Conservation (phyloP, 805 yeast genomes). For the Cyberlindnera euphorbiae region DNA sequence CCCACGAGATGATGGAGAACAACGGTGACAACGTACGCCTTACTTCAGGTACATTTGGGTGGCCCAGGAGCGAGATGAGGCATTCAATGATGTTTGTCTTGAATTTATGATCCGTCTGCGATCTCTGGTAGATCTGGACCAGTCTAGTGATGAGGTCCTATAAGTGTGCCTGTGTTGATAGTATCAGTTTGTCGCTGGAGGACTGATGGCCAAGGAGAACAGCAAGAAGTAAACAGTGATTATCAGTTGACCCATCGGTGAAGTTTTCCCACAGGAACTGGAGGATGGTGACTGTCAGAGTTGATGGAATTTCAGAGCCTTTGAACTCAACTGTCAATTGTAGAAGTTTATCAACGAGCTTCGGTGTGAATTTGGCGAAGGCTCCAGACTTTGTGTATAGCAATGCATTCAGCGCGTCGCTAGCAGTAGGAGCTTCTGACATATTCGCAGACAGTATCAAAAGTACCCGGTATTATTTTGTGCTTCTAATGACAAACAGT, state of each 20-base stretch:
- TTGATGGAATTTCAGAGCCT: slow-evolving; percentile 1
- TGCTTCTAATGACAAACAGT: too few species aligned
- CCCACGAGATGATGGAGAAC: slow-evolving; percentile 19
- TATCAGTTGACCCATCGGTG: slow-evolving; percentile 7
- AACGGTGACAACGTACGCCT: slow-evolving; percentile 11
- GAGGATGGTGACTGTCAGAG: not conserved
- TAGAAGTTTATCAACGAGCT: slow-evolving; percentile 2
- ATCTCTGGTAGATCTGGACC: slow-evolving; percentile 15
- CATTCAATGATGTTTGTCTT: slow-evolving; percentile 6
- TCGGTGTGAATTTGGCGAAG: slow-evolving; percentile 5
- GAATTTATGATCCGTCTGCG: not conserved
- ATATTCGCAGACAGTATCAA: too few species aligned
- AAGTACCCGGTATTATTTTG: too few species aligned
- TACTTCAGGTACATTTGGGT: slow-evolving; percentile 1
- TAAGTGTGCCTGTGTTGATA: slow-evolving; percentile 2
- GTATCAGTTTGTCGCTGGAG: not conserved
- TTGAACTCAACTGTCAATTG: not conserved
- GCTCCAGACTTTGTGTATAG: slow-evolving; percentile 2
- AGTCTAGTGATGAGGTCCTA: slow-evolving; percentile 12
- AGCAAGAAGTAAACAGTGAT: slow-evolving; percentile 5
- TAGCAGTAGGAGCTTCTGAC: too few species aligned
- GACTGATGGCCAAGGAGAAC: not conserved
- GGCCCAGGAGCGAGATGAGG: slow-evolving; percentile 3
- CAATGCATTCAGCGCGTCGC: too few species aligned
- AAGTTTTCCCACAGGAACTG: slow-evolving; percentile 5